Evolutionary conservation across 2,329 filamentous ascomycete species (phyloP), one percentile per base, ranked within the genome.

Genomic region (Sporothrix pallida): DNA sequence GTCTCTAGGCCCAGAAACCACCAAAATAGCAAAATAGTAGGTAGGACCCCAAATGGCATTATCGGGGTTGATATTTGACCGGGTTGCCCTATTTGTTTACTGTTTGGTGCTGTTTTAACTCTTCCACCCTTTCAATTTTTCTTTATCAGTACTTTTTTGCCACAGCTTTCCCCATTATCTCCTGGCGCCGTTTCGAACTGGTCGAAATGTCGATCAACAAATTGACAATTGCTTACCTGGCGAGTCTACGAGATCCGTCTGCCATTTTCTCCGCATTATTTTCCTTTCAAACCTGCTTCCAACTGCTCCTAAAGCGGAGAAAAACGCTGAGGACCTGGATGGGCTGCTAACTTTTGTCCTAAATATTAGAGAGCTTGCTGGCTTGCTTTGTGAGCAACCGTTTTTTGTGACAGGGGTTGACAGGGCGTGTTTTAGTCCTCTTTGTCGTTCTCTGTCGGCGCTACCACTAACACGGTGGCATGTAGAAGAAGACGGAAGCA

Each of bases 391-490:
- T 58, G 56, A 15, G 23, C 23, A 31, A 31, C 56, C 56, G 56
- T 44, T 44, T 44, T 44, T 63, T 63, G 58, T 44, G 17, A 63
- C 8, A 42, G 58, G 58, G 6, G 31, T 15, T 15, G 9, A 63
- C 8, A 42, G 58, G 58, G 6, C 58, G 31, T 15, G 9, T 31
- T 42, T 63, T 44, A 20, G 58, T 44, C 15, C 9, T 13, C 42
- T 37, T 63, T 17, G 1, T 31, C 20, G 17, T 10, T 54, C 50
- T 26, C 23, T 37, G 31, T 37, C 31, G 31, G 4, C 31, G 31
- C 31, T 37, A 10, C 6, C 58, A 63, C 58, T 63, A 63, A 63
- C 31, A 63, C 9, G 31, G 58, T 63, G 58, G 58, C 58, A 63
- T 20, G 58, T 63, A 2, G 58, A 37, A 42, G 26, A 62, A 54